Base-by-base conservation (phyloP, 441 rosid species). In the Mallotus repandus region DNA sequence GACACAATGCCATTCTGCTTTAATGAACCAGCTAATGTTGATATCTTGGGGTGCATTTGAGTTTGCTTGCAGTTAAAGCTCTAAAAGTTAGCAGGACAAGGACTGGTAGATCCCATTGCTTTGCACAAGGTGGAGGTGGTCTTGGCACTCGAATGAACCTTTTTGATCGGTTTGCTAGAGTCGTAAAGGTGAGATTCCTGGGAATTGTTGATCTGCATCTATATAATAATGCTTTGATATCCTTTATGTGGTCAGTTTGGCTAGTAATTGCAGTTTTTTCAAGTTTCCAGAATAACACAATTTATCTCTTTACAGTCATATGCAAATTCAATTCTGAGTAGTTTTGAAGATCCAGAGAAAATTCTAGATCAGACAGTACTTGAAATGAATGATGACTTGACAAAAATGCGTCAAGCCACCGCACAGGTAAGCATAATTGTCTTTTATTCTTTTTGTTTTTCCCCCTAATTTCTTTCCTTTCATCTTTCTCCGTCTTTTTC, bases 311-410 rank as follows among this genome's bases (percentile, higher is more conserved):
- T 82, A 71, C 89, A 96, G 98, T 96, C 99, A 6, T 96, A 96
- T 85, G 98, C 97, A 82, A 93, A 93, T 90, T 84, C 92, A 46
- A 73, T 92, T 68, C n/a, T 96, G 76, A 93, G 93, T 87, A 74
- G 97, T 70, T 87, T 93, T 25, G 98, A 93, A 83, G 98, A 93
- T 79, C 99, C 98, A 0, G 99, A 96, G 88, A 96, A 96, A 68
- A 89, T 96, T 64, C 85, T 96, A 70, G 99, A 96, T 71, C 98
- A 96, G 78, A 77, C 98, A 16, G 97, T 93, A 54, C 88, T 96
- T 81, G 99, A 96, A 84, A 96, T 96, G 99, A 96, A 90, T 74
- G 93, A 87, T 81, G 99, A 96, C 87, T 84, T 96, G 92, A 84
- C 87, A 54, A 96, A 96, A 85, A 93, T 96, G 99, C 94, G 98